Percentiles rank a stretch among this genome's conserved stretches.
These are phyloP conservation scores for Theileria parva DNA, from an alignment of 169 alveolate genomes.

Conservation along the genomic window DNA sequence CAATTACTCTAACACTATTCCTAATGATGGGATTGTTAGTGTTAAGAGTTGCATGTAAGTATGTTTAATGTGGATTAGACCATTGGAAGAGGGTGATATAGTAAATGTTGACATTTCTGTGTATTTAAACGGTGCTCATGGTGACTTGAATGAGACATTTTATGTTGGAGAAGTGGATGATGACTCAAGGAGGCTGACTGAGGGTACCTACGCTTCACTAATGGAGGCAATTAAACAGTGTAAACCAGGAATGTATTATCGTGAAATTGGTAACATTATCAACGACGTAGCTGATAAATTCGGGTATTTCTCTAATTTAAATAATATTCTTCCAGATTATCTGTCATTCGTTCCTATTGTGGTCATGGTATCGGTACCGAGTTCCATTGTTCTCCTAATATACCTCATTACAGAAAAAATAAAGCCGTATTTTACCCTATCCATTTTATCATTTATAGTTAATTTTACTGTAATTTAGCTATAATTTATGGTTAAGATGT, in stretches of 20 bases:
- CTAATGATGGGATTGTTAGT: not conserved
- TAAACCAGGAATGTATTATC: slow-evolving; percentile 95
- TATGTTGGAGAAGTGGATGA: slow-evolving; percentile 92
- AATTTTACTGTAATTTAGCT: not conserved
- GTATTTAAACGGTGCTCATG: slow-evolving; percentile 93
- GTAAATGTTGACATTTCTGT: slow-evolving; percentile 95
- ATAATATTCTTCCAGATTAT: slow-evolving; percentile 3
- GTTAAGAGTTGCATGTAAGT: not conserved
- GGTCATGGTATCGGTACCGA: slow-evolving; percentile 99
- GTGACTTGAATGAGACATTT: slow-evolving; percentile 95
- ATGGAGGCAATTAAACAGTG: slow-evolving; percentile 87
- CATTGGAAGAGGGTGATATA: slow-evolving; percentile 93
- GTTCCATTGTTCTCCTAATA: slow-evolving; percentile 95
- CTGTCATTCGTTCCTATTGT: slow-evolving; percentile 90
- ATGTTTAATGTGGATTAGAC: slow-evolving; percentile 65
- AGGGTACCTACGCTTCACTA: slow-evolving; percentile 86
- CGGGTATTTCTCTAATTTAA: slow-evolving; percentile 38
- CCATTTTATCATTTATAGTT: slow-evolving; percentile 68
- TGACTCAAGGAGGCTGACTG: slow-evolving; percentile 84
- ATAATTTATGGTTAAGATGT: not conserved
- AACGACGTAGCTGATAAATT: slow-evolving; percentile 81
- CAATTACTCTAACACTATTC: too few relatives aligned
- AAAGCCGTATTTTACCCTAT: slow-evolving; percentile 88
- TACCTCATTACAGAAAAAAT: slow-evolving; percentile 97
- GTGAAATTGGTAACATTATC: slow-evolving; percentile 94